Evolutionary conservation across 805 yeast genomes (phyloP), one percentile per base, ranked within the genome.

Genomic region (Candida endomychidarum): DNA sequence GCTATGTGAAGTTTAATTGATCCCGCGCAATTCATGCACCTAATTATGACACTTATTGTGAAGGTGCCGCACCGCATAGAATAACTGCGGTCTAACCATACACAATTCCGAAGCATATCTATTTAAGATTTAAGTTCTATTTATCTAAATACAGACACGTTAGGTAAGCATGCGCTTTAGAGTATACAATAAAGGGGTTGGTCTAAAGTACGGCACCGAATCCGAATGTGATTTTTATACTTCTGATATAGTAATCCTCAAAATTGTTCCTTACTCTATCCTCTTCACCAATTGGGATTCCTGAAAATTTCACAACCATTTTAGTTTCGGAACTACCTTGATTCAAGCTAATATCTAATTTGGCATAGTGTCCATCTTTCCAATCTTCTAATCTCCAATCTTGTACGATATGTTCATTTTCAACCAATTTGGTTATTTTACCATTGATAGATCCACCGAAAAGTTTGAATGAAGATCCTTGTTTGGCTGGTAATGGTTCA

Each of bases 221-320:
- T 1, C 99, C 99, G 63, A 93, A 93, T 0, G 96, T 84, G 30
- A 87, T 58, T 67, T 89, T 93, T 56, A 93, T 91, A 5, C 96
- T 78, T 63, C 83, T 82, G 37, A 93, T 81, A 59, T 93, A 93
- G 64, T 89, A 86, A 46, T 86, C 88, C 53, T 88, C 87, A 57
- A 93, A 91, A 62, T 91, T 93, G 28, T 72, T 77, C 55, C 81
- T 78, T 27, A 86, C 96, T 53, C 83, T 65, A 53, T 95, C 93
- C 57, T 93, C 98, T 59, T 93, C 95, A 10, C 98, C 99, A 27
- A 91, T 73, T 12, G 99, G 99, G 36, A 93, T 83, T 11, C 97
- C 97, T 12, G 78, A 70, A 78, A 91, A 88, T 31, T 74, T 69
- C 14, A 89, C 88, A 44, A 80, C 79, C 67, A 90, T 70, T 43